Evolutionary conservation across 345 rosid species (phyloP), one percentile per base, ranked within the genome.

Genomic region (Pugionium cornutum): DNA sequence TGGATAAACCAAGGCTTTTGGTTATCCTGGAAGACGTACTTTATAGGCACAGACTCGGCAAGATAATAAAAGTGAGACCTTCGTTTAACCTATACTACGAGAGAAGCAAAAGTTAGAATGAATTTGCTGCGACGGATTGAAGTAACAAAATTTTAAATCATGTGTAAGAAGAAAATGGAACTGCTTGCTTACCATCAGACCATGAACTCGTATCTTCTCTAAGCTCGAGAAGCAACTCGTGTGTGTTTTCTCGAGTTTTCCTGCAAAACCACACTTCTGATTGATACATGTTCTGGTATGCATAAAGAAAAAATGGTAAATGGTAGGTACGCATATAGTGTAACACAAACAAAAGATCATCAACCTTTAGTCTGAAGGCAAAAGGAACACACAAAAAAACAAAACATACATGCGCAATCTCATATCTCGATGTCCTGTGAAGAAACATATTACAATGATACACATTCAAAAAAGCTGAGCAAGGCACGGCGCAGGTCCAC

Each of bases 231-330:
- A 64, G 65, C 70, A 72, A 65, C 66, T 57, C 52, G 56, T 80
- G 46, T 89, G 92, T 32, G 63, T 43, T 70, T 64, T 73, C 74
- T 81, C 85, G 10, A 86, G 75, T 72, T 78, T 71, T 67, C 84
- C 94, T 86, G 70, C 81, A 79, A 53, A 40, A 45, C 18, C 32
- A 58, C 44, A 50, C n/a, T 5, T 56, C 4, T 1, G 4, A 41
- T 64, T 56, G 31, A 11, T 47, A 37, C 27, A 42, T 32, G 36
- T 3, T 59, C 58, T 39, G 11, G 29, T 35, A 27, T 40, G 0
- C 32, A 27, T 34, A 7, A 5, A 54, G 62, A 45, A 45, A 43
- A 8, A 42, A 9, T 35, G 44, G 35, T 29, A 64, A 53, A 33
- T 32, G n/a, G 25, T 36, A 40, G 10, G 50, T 8, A 31, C 1